These are phyloP conservation scores for Candida sp. DNA, from an alignment of 1,139 yeast species.

Conservation along the genomic window DNA sequence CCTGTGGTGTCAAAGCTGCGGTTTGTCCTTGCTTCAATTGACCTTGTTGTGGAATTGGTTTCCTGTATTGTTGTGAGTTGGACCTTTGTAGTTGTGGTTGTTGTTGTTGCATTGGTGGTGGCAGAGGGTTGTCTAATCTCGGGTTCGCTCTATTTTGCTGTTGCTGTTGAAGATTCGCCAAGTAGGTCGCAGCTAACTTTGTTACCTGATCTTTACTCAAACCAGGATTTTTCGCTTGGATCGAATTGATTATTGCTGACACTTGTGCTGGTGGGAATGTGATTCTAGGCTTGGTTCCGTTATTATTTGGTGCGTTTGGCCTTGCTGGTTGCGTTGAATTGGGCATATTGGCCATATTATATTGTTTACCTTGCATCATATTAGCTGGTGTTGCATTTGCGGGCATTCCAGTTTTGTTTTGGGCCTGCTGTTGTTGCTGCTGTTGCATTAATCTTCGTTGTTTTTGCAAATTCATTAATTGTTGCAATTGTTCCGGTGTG, in stretches of 20 bases:
- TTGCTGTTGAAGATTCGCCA: conserved; percentile 57
- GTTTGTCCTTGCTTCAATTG: conserved; percentile 6
- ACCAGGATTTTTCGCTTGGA: conserved; percentile 67
- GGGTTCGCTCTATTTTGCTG: conserved; percentile 36
- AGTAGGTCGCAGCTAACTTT: conserved; percentile 65
- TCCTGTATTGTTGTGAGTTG: conserved; percentile 4
- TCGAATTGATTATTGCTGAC: conserved; percentile 64
- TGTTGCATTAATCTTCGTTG: conserved; percentile 50
- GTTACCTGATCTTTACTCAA: conserved; percentile 71
- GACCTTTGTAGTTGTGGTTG: conserved; percentile 10
- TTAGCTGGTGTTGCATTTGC: background rate
- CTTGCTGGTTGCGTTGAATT: conserved; percentile 4
- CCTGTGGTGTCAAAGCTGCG: conserved; percentile 36
- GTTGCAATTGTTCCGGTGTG: conserved; percentile 54
- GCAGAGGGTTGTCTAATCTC: conserved; percentile 9
- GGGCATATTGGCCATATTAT: background rate
- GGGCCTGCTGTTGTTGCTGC: conserved; percentile 22
- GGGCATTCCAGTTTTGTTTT: conserved; percentile 1
- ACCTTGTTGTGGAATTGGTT: background rate
- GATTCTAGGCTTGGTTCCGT: conserved; percentile 30
- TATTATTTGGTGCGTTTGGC: conserved; percentile 10
- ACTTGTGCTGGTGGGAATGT: conserved; percentile 63
- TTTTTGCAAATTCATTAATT: conserved; percentile 47
- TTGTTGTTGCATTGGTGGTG: conserved; percentile 10
- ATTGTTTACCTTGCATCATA: conserved; percentile 5